Conservation (phyloP, 495 filamentous ascomycete species). For the Aspergillus affinis region DNA sequence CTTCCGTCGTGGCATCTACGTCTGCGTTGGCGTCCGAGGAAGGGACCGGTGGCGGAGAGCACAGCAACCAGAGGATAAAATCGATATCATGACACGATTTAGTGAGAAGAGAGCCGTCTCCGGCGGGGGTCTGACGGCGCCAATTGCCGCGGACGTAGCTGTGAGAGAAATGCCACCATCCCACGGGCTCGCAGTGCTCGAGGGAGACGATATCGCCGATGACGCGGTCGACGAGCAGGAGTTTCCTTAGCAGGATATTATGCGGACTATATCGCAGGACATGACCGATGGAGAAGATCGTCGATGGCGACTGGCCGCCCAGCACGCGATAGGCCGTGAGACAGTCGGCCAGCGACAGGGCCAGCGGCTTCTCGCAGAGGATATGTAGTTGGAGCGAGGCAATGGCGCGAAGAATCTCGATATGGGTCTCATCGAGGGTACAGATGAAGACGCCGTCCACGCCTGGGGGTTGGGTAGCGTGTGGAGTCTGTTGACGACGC, state of each 20-base stretch:
- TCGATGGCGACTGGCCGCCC: slow-evolving; percentile 10
- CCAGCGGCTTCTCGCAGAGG: slow-evolving; percentile 93
- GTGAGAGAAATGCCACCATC: slow-evolving; percentile 95
- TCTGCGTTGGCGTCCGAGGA: not conserved
- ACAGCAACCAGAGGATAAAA: slow-evolving; percentile 77
- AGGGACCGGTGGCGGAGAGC: slow-evolving; percentile 15
- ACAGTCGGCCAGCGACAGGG: slow-evolving; percentile 74
- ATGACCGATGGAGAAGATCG: slow-evolving; percentile 75
- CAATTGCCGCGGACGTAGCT: slow-evolving; percentile 94
- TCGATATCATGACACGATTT: slow-evolving; percentile 96
- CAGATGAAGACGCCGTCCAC: slow-evolving; percentile 86
- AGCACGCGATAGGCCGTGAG: slow-evolving; percentile 66
- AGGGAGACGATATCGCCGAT: slow-evolving; percentile 87
- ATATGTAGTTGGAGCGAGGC: slow-evolving; percentile 73
- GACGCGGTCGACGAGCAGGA: slow-evolving; percentile 64
- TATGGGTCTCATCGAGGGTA: slow-evolving; percentile 84
- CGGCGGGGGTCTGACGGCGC: slow-evolving; percentile 65
- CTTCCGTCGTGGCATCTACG: not conserved
- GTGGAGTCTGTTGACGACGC: slow-evolving; percentile 39
- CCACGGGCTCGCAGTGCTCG: slow-evolving; percentile 90
- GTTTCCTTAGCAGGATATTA: slow-evolving; percentile 77
- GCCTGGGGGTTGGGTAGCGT: slow-evolving; percentile 11
- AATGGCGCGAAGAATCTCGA: slow-evolving; percentile 70
- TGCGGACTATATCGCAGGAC: slow-evolving; percentile 86
- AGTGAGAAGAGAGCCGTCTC: slow-evolving; percentile 67